Evolutionary conservation across 352 stramenopile species (phyloP).

Genomic region (Phytophthora megakarya): DNA sequence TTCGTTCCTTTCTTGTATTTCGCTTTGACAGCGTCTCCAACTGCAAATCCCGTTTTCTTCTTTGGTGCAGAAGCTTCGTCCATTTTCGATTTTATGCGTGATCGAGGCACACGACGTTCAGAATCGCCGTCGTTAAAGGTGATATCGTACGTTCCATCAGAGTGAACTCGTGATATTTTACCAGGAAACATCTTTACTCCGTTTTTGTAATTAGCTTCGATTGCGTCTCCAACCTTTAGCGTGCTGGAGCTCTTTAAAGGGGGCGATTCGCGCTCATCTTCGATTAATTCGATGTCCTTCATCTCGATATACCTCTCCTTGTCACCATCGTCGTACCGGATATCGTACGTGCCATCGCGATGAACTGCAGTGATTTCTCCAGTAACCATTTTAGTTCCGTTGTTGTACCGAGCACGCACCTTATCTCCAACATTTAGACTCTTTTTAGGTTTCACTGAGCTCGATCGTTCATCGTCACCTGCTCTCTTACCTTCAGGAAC

Average conservation of each 20-base stretch:
- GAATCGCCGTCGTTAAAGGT: slow-evolving; percentile 55
- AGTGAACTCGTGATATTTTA: slow-evolving; percentile 59
- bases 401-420: slow-evolving; percentile 53
- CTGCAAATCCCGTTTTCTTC: slow-evolving; percentile 23
- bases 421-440: slow-evolving; percentile 38
- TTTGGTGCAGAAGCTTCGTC: slow-evolving; percentile 14
- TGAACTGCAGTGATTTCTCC: slow-evolving; percentile 41
- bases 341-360: slow-evolving; percentile 58
- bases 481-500: slow-evolving; percentile 10
- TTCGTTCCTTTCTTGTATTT: slow-evolving; percentile 48
- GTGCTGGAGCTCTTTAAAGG: not conserved
- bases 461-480: not conserved
- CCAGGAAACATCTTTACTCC: slow-evolving; percentile 57
- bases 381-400: slow-evolving; percentile 44
- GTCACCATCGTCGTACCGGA: slow-evolving; percentile 69
- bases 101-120: slow-evolving; percentile 42
- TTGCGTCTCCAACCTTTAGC: slow-evolving; percentile 31
- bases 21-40: slow-evolving; percentile 52
- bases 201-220: slow-evolving; percentile 47
- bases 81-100: slow-evolving; percentile 29
- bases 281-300: slow-evolving; percentile 39
- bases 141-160: slow-evolving; percentile 60
- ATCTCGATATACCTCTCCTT: slow-evolving; percentile 39
- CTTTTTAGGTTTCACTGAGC: slow-evolving; percentile 2
- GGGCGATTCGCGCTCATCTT: slow-evolving; percentile 7